Evolutionary conservation across 2,329 filamentous ascomycete genomes (phyloP), one percentile per base, ranked within the genome.

Genomic region (Chlorencoelia australis): DNA sequence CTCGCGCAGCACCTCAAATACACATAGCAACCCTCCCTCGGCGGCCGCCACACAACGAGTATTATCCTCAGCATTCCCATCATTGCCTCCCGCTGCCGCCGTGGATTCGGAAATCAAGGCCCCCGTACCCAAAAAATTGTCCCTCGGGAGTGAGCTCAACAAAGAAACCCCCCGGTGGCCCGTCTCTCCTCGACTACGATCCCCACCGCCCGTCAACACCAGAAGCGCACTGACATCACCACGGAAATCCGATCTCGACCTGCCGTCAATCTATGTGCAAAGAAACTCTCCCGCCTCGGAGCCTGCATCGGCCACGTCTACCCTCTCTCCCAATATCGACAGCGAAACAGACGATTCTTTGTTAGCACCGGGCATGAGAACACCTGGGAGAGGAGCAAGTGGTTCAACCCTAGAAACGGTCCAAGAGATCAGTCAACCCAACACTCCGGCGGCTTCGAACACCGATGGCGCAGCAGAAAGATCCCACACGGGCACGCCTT

Each of bases 341-440:
- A 43, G 26, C 13, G 55, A 58, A 18, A 30, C 34, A 36, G 55
- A 56, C 28, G 52, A 56, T 31, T 46, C 40, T 28, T 37, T 47
- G 33, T 33, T 41, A 41, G 37, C 46, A 30, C 37, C 71, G 14
- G 75, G 74, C 33, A 64, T 73, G 62, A 65, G 70, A 54, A 75
- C 76, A 13, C 74, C 76, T 15, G 69, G 67, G 21, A 69, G 78
- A 46, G 73, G 70, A 41, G 66, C 69, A 35, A 75, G 68, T 54
- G 71, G 68, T 39, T 69, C 79, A 32, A 75, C 74, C 31, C 64
- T 95, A 39, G 89, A 94, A 61, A 95, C 91, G 0, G 89, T 96
- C 11, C 82, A 94, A 56, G 89, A 95, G 66, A 79, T 82, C 36
- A 91, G 85, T 61, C 73, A 85, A 42, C 77, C 81, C 28, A 78